These are phyloP conservation scores for Pythium sukuiense DNA, from an alignment of 352 stramenopile species.

Conservation along the genomic window DNA sequence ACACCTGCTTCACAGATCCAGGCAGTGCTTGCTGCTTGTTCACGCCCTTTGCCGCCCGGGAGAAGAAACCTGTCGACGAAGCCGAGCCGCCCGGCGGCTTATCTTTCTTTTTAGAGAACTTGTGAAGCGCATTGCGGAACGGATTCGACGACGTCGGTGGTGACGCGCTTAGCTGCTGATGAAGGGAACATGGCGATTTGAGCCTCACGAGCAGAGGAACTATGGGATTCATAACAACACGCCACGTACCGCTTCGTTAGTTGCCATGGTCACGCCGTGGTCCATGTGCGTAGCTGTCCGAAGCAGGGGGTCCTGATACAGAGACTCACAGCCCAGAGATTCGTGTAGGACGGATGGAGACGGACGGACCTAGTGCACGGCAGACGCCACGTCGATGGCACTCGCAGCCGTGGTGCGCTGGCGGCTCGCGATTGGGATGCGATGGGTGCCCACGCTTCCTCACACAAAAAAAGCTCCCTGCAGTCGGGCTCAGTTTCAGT, in stretches of 20 bases:
- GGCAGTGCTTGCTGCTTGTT: conserved; percentile 52
- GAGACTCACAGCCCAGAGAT: not conserved
- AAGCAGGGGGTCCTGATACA: not conserved
- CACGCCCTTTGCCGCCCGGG: conserved; percentile 34
- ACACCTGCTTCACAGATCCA: conserved; percentile 75
- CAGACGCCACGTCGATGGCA: not conserved
- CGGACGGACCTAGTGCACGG: not conserved
- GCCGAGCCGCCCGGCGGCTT: conserved; percentile 28
- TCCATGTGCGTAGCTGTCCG: conserved; percentile 9
- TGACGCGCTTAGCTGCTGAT: conserved; percentile 9
- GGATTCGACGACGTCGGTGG: conserved; percentile 51
- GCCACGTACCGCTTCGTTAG: conserved; percentile 23
- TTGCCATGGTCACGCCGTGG: conserved; percentile 4
- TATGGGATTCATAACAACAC: not conserved
- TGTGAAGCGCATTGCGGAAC: conserved; percentile 80
- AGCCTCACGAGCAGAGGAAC: not conserved
- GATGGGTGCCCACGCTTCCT: not conserved
- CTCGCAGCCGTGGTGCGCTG: not conserved
- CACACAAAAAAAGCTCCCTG: conserved; percentile 24
- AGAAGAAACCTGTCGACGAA: conserved; percentile 70
- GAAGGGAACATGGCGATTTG: not conserved
- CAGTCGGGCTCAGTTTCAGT: conserved; percentile 14
- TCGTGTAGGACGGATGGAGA: not conserved
- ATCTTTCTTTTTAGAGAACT: conserved; percentile 83
- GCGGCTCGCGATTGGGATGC: not conserved